Conservation (phyloP, 176 grass and related monocot species). For the Typha latifolia region DNA sequence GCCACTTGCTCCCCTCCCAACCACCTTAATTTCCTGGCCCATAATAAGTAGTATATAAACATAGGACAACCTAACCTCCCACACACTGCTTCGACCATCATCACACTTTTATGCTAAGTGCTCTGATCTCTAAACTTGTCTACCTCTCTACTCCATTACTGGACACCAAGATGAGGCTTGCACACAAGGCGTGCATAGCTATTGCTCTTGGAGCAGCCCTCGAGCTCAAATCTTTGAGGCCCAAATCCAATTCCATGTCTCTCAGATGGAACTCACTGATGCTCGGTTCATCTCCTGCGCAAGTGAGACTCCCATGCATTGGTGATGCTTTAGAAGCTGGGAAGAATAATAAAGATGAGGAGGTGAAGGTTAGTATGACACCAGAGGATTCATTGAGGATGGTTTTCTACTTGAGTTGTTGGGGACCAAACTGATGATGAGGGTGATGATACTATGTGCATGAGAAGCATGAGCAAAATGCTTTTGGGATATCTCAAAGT, state of each 20-base stretch:
- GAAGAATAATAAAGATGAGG: not conserved
- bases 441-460: not conserved
- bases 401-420: constrained; percentile 5
- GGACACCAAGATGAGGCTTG: not conserved
- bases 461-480: not conserved
- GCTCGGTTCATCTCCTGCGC: not conserved
- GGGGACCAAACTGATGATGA: not conserved
- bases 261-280: not conserved
- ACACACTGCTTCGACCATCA: too few species aligned
- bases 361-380: not conserved
- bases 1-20: not conserved
- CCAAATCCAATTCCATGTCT: not conserved
- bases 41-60: too few species aligned
- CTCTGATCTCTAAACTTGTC: too few species aligned
- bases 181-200: not conserved
- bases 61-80: too few species aligned
- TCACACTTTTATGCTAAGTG: too few species aligned
- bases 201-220: not conserved
- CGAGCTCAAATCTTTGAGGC: not conserved
- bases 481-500: too few species aligned
- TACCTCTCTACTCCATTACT: too few species aligned
- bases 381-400: constrained; percentile 1
- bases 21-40: too few species aligned
- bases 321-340: not conserved
- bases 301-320: not conserved